Conservation (phyloP, 2,329 filamentous ascomycete species). For the Epicoccum nigrum region DNA sequence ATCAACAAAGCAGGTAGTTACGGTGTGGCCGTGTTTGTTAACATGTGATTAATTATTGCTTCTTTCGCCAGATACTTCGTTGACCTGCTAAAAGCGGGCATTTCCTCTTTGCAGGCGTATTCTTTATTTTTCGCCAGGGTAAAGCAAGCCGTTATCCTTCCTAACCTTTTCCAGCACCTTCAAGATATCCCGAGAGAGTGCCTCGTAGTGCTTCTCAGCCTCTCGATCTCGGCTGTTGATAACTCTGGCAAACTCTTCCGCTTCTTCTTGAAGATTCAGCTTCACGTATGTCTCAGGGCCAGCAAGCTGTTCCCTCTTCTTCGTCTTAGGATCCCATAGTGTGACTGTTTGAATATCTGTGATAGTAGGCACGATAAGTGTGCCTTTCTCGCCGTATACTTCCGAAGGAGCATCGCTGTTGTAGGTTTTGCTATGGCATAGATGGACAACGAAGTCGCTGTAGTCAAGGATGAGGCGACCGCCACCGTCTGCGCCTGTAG, state of each 20-base stretch:
- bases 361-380: slow-evolving; percentile 51
- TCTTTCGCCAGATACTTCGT: too few species aligned
- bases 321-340: slow-evolving; percentile 52
- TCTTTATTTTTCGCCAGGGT: slow-evolving; percentile 13
- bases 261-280: slow-evolving; percentile 56
- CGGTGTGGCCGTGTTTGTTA: too few species aligned
- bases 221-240: slow-evolving; percentile 49
- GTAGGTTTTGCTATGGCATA: slow-evolving; percentile 53
- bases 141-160: slow-evolving; percentile 53
- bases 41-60: too few species aligned
- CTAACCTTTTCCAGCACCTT: slow-evolving; percentile 53
- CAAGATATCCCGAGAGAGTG: slow-evolving; percentile 51
- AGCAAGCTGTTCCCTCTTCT: slow-evolving; percentile 50
- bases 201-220: slow-evolving; percentile 48
- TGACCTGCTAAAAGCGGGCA: not conserved
- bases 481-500: slow-evolving; percentile 55
- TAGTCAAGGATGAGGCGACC: slow-evolving; percentile 54
- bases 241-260: slow-evolving; percentile 53
- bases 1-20: too few species aligned
- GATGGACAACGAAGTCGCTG: slow-evolving; percentile 52
- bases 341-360: slow-evolving; percentile 54
- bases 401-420: slow-evolving; percentile 52
- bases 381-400: slow-evolving; percentile 56
- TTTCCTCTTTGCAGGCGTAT: not conserved
- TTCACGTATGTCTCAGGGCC: slow-evolving; percentile 44